Evolutionary conservation across 148 eudicot genomes (phyloP).

Genomic region (Polygonum aviculare): DNA sequence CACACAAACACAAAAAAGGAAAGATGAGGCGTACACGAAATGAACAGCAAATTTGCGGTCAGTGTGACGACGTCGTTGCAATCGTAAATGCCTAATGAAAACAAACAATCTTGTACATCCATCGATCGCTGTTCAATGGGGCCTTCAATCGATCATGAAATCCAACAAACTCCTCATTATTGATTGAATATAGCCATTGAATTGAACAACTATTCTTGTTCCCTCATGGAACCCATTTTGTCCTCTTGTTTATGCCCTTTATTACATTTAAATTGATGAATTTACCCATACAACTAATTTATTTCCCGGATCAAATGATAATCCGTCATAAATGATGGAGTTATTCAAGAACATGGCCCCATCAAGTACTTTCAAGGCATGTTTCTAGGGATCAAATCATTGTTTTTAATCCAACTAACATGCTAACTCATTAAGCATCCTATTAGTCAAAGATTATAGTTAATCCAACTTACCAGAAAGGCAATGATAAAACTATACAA

Average conservation of each 20-base stretch:
- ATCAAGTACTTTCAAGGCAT: constrained; percentile 4
- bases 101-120: no score
- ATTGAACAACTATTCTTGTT: no score
- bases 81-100: no score
- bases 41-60: background rate
- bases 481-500: background rate
- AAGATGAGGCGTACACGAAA: background rate
- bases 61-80: constrained; percentile 3
- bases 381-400: background rate
- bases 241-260: no score
- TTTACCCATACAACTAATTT: no score
- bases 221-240: no score
- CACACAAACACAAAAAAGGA: background rate
- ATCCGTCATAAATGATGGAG: background rate
- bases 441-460: constrained; percentile 5
- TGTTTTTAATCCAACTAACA: background rate
- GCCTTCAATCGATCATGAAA: no score
- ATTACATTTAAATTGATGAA: no score
- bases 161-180: no score
- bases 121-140: no score
- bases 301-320: no score
- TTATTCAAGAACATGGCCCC: background rate
- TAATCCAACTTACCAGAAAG: constrained; percentile 10
- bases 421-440: background rate
- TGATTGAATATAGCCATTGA: no score